phyloP scores from a whole-genome alignment of 2,329 filamentous ascomycete genomes.

The Spiromastix sp. region DNA sequence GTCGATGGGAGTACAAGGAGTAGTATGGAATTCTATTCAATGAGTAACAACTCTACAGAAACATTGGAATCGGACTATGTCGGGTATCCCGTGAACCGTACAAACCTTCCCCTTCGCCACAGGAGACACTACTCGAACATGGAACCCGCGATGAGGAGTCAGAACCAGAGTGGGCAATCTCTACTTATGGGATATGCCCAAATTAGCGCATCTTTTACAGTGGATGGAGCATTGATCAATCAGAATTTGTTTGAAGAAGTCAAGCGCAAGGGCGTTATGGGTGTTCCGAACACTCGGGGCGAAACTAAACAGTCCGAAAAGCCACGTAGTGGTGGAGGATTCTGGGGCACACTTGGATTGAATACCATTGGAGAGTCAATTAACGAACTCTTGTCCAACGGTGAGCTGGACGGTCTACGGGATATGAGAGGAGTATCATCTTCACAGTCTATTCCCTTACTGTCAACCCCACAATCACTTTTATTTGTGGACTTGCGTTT shows the following conservation, averaged over 20 bases:
- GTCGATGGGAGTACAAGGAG: constrained; percentile 66
- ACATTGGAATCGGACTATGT: constrained; percentile 84
- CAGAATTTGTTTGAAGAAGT: constrained; percentile 88
- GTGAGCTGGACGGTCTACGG: constrained; percentile 84
- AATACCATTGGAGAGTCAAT: constrained; percentile 78
- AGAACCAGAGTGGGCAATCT: constrained; percentile 44
- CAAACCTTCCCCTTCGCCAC: constrained; percentile 39
- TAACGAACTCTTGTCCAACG: constrained; percentile 73
- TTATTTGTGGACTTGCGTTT: constrained; percentile 88
- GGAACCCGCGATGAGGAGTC: constrained; percentile 15
- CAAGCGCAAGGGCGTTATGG: constrained; percentile 84
- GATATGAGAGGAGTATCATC: constrained; percentile 86
- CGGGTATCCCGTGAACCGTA: constrained; percentile 37
- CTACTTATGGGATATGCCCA: constrained; percentile 98
- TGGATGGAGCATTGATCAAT: constrained; percentile 86
- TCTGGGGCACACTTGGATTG: constrained; percentile 81
- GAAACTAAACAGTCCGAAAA: constrained; percentile 52
- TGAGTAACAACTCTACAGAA: constrained; percentile 91
- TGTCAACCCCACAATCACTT: constrained; percentile 93
- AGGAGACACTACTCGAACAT: constrained; percentile 37
- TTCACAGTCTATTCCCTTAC: constrained; percentile 74
- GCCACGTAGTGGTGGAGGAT: constrained; percentile 62
- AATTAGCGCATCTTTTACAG: constrained; percentile 78
- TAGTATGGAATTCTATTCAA: constrained; percentile 87
- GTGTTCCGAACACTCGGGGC: constrained; percentile 70